Evolutionary conservation across 73 alveolate genomes (phyloP).

Genomic region (Effrenium voratum): DNA sequence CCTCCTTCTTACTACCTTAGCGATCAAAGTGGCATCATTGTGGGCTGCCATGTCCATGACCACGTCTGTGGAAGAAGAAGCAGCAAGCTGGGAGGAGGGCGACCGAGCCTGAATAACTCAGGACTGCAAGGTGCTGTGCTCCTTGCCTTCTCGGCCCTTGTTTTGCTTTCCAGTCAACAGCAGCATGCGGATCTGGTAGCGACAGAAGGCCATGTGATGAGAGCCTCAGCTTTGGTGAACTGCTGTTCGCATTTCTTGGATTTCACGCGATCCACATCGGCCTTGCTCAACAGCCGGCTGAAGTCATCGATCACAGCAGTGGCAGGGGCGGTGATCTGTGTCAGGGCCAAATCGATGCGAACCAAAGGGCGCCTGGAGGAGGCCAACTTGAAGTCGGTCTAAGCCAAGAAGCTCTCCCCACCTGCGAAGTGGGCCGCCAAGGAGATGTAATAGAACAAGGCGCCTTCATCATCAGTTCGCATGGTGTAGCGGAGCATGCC

Average conservation of each 20-base stretch:
- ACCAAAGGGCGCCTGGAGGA: not conserved
- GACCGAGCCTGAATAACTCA: no score
- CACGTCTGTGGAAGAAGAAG: no score
- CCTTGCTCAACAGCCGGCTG: not conserved
- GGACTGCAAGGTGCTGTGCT: not conserved
- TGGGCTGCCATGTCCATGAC: no score
- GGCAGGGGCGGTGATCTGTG: not conserved
- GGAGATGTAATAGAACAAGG: no score
- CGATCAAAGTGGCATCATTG: not conserved
- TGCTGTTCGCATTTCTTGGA: not conserved
- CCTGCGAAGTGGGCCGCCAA: no score
- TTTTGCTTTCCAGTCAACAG: not conserved
- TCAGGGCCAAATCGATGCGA: not conserved
- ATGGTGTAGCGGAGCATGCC: no score
- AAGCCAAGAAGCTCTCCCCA: no score
- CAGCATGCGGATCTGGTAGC: not conserved
- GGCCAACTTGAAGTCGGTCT: not conserved
- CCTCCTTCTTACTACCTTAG: not conserved
- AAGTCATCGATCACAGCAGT: not conserved
- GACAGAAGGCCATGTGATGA: constrained; percentile 1
- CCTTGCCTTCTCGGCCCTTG: not conserved
- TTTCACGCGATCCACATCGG: not conserved
- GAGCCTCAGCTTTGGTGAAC: not conserved
- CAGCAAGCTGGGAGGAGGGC: not conserved
- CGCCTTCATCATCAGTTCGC: no score